These are phyloP conservation scores for Penicillium goetzii DNA, from an alignment of 495 filamentous ascomycete genomes.

Conservation along the genomic window DNA sequence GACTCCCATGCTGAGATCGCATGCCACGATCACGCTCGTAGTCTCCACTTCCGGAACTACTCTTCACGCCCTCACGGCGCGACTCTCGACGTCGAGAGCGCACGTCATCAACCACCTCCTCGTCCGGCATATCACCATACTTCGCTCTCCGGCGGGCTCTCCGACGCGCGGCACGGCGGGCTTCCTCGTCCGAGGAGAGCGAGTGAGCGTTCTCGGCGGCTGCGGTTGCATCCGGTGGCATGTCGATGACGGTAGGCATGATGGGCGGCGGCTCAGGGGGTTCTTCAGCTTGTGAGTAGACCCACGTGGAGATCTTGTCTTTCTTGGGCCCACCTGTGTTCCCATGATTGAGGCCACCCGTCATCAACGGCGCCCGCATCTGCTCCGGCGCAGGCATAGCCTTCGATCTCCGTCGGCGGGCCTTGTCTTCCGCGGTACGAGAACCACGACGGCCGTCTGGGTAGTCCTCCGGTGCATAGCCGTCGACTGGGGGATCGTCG, in stretches of 20 bases:
- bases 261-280: constrained; percentile 63
- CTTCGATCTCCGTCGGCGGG: constrained; percentile 40
- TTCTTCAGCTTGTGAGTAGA: constrained; percentile 57
- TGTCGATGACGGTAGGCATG: constrained; percentile 58
- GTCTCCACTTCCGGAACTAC: constrained; percentile 48
- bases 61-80: constrained; percentile 40
- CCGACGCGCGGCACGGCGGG: constrained; percentile 41
- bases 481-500: constrained; percentile 32
- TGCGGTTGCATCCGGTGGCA: constrained; percentile 43
- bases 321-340: constrained; percentile 28
- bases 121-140: constrained; percentile 44
- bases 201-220: constrained; percentile 37
- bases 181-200: constrained; percentile 49
- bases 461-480: constrained; percentile 28
- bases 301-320: constrained; percentile 65
- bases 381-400: constrained; percentile 24
- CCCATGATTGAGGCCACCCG: constrained; percentile 31
- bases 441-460: constrained; percentile 30
- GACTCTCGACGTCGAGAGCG: constrained; percentile 38
- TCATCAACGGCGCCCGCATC: constrained; percentile 30
- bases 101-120: constrained; percentile 46
- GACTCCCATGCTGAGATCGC: constrained; percentile 37
- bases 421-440: constrained; percentile 35
- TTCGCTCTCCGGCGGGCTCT: constrained; percentile 43
- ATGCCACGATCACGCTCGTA: constrained; percentile 48